Base-by-base conservation (phyloP, 768 basidiomycete species). In the Tulasnella calospora region DNA sequence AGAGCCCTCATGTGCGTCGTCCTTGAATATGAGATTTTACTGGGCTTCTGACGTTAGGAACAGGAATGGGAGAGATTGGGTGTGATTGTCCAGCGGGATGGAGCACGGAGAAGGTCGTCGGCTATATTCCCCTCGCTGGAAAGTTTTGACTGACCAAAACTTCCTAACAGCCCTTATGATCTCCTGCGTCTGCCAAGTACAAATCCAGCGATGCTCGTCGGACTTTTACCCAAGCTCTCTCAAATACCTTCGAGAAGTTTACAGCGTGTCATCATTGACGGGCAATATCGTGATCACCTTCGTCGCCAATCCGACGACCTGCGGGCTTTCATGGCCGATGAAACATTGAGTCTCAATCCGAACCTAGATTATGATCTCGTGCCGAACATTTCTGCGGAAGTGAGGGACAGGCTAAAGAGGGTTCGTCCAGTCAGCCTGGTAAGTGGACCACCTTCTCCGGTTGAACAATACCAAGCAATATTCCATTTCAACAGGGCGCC, bases 251-350 rank as follows among this genome's bases (percentile, higher is more conserved):
- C 88, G 2, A 83, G 84, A 27, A 86, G 92, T 36, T 83, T 92
- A 47, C 83, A 87, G 10, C 88, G 95, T 33, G 86, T 95, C 51
- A 87, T 89, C 74, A 90, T 92, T 69, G 94, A 95, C 78, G 92
- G 94, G 27, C 81, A 79, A 46, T 84, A 83, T 77, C 78, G 80
- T 44, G 67, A 75, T 23, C 90, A 92, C 81, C 85, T 94, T 6
- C 81, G 83, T 21, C 89, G 95, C 7, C 95, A 96, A 86, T 87
- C 88, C 72, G 92, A 91, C 1, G 94, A 96, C 82, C 83, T 96
- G 5, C 87, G 88, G 0, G 86, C 88, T 17, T 96, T 96, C 85
- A 85, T 90, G 81, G 88, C 90, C 75, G 94, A 96, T 79, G 94
- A 96, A 82, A 86, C 88, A 19, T 87, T 96, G 30, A 69, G 86